Evolutionary conservation across 2,329 filamentous ascomycete genomes (phyloP).

Genomic region (Paraphaeosphaeria minitans): DNA sequence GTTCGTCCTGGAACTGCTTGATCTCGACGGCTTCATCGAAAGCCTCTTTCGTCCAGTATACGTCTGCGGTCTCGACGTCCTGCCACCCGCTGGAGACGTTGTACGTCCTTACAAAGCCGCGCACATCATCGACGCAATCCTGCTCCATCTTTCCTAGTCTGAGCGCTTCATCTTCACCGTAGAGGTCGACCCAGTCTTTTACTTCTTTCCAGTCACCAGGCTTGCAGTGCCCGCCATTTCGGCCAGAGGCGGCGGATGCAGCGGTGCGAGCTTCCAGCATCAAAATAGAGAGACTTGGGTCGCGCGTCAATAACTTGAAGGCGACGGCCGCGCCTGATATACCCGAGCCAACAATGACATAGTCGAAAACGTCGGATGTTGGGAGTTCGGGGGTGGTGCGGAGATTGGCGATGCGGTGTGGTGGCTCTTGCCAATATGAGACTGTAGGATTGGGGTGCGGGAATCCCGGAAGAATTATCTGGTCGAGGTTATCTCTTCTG

Average conservation of each 20-base stretch:
- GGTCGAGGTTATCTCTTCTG: conserved; percentile 5
- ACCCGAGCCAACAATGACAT: conserved; percentile 40
- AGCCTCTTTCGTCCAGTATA: conserved; percentile 10
- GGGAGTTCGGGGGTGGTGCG: conserved; percentile 10
- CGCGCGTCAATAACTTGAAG: conserved; percentile 27
- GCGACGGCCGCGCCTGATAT: conserved; percentile 34
- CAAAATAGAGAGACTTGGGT: conserved; percentile 18
- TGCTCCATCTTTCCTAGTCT: conserved; percentile 43
- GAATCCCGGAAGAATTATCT: conserved; percentile 9
- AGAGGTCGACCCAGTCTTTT: conserved; percentile 47
- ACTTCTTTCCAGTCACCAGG: conserved; percentile 56
- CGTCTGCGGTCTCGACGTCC: conserved; percentile 8
- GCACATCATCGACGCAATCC: conserved; percentile 15
- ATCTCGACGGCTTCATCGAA: conserved; percentile 6
- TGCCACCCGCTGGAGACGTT: conserved; percentile 8
- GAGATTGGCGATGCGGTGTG: conserved; percentile 18
- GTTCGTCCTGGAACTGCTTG: conserved; percentile 9
- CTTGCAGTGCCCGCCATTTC: conserved; percentile 53
- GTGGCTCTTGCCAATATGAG: conserved; percentile 44
- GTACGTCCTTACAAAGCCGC: neutral
- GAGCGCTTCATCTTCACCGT: conserved; percentile 54
- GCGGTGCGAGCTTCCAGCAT: conserved; percentile 41
- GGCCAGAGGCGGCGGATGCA: conserved; percentile 40
- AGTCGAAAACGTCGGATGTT: conserved; percentile 27
- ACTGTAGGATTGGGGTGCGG: conserved; percentile 33